Evolutionary conservation across 108 stramenopile species (phyloP), one percentile per base, ranked within the genome.

Genomic region (Thalassiosira profunda): DNA sequence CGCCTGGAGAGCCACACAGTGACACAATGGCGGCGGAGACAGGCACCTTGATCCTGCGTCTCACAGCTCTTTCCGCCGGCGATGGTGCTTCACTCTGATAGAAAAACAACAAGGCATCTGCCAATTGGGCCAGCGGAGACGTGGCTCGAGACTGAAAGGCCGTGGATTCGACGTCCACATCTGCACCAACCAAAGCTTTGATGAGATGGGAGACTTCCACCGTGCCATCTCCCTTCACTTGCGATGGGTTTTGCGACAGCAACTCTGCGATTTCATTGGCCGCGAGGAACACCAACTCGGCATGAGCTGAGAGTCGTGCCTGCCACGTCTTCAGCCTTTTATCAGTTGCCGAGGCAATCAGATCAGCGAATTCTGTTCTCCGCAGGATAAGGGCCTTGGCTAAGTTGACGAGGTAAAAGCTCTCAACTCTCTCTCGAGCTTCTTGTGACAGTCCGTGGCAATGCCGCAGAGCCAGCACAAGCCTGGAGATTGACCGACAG

Each of bases 1-100:
- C 57, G 43, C 55, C 76, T 52, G 79, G 70, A 30, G 87, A 80
- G 8, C 94, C 91, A 46, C 90, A 91, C 9, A 91, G 35, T 11
- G 77, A 80, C 46, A 90, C 58, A 12, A 95, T 76, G 0, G 68
- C 23, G 6, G 85, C 57, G 1, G 86, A 72, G 11, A 91, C 63
- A 33, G 94, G 86, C 28, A 79, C 74, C 5, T 59, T 61, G 8
- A 92, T 63, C 31, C 45, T 36, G 55, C 61, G 21, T 18, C 70
- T 72, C 18, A 74, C 74, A 45, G 68, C 44, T 41, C 43, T 66
- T 10, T 63, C 69, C 15, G 67, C 10, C n/a, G 67, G 44, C 54
- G 53, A 49, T 14, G 72, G 26, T 29, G 49, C 59, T 18, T 79
- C 72, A 52, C 17, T 17, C 58, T 8, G 28, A 37, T 70, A 89